Evolutionary conservation across 73 alveolate species (phyloP).

Genomic region (Paramecium biaurelia): DNA sequence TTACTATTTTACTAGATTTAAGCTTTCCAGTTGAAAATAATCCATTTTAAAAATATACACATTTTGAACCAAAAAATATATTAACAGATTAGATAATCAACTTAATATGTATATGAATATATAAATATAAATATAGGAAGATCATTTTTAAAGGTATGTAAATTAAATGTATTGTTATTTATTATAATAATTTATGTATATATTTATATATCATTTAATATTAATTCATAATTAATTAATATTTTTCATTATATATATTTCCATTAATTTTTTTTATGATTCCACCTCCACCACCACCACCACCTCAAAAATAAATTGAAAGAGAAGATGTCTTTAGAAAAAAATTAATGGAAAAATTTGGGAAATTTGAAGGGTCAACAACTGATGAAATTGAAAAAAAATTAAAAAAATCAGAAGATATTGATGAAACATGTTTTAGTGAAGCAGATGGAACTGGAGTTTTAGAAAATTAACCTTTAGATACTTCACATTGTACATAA

Average conservation of each 20-base stretch:
- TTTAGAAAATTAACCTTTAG: neutral
- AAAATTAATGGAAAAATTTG: neutral
- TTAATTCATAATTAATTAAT: neutral
- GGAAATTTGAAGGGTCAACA: neutral
- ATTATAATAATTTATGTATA: no score
- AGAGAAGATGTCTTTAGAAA: neutral
- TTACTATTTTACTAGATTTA: neutral
- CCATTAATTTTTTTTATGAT: neutral
- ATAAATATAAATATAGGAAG: no score
- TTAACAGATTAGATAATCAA: neutral
- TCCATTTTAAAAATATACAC: neutral
- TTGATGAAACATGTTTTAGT: constrained; percentile 8
- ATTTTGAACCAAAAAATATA: neutral
- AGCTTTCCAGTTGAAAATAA: neutral
- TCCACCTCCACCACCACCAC: constrained; percentile 55
- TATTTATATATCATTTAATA: no score
- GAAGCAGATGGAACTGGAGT: constrained; percentile 51
- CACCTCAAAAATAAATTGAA: neutral
- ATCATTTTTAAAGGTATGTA: neutral
- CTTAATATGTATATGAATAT: no score
- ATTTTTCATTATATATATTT: neutral
- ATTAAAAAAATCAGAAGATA: neutral
- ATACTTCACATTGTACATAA: neutral
- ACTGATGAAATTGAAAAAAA: constrained; percentile 12
- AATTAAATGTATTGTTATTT: no score